These are phyloP conservation scores for Staphylotrichum tortipilum DNA, from an alignment of 495 filamentous ascomycete genomes.

Conservation along the genomic window DNA sequence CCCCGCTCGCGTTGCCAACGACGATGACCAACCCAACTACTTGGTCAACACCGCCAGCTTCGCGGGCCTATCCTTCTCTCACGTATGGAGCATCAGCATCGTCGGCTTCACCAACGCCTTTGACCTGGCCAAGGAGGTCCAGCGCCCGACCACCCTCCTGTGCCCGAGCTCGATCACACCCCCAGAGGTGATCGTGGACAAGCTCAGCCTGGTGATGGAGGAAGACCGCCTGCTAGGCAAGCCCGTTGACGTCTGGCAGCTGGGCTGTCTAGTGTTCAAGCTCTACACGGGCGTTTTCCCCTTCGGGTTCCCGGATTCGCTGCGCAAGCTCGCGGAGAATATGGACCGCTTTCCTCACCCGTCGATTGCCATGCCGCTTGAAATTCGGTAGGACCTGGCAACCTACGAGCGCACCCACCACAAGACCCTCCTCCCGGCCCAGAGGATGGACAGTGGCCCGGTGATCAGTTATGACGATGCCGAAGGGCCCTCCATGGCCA, in stretches of 20 bases:
- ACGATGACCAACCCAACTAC: too few species aligned
- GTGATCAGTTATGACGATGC: too few species aligned
- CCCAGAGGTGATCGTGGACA: too few species aligned
- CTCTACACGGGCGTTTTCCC: not conserved
- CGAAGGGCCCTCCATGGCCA: too few species aligned
- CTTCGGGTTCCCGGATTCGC: not conserved
- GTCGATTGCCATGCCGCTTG: too few species aligned
- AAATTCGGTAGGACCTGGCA: too few species aligned
- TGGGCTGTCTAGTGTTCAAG: not conserved
- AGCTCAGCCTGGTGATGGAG: too few species aligned
- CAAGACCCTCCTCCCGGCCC: too few species aligned
- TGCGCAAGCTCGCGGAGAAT: not conserved
- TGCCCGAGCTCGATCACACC: not conserved
- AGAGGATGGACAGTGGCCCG: too few species aligned
- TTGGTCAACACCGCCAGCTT: not conserved
- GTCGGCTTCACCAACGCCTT: not conserved
- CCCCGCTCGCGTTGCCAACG: too few species aligned
- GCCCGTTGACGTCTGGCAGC: slow-evolving; percentile 4
- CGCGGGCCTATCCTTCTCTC: not conserved
- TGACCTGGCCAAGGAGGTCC: not conserved
- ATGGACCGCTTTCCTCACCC: not conserved
- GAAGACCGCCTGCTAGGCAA: too few species aligned
- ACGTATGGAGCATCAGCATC: not conserved
- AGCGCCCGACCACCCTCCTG: not conserved
- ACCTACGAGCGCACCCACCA: too few species aligned